phyloP scores from a whole-genome alignment of 768 basidiomycete species.

The Stropharia rugosoannulata region DNA sequence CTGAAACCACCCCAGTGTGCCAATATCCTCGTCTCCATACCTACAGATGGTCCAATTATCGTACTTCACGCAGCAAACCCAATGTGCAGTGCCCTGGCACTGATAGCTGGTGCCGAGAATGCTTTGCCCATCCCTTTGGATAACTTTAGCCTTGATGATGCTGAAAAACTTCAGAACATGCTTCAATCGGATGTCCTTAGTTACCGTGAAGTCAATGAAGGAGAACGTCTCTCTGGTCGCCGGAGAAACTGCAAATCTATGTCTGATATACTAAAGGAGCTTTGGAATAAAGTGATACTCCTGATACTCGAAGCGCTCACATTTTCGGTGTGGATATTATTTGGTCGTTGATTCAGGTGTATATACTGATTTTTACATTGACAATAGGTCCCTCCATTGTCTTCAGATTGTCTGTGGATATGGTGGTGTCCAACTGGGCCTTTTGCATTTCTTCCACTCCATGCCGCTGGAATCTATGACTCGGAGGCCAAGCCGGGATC shows the following conservation, averaged over 20 bases:
- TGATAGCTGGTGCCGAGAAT: not conserved
- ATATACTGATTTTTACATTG: too few relatives aligned
- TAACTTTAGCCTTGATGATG: not conserved
- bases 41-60: too few relatives aligned
- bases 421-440: constrained; percentile 18
- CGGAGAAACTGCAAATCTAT: not conserved
- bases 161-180: not conserved
- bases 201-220: too few relatives aligned
- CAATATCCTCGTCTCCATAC: not conserved
- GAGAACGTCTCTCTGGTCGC: not conserved
- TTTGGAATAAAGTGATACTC: not conserved
- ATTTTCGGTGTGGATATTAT: too few relatives aligned
- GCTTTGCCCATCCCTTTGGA: not conserved
- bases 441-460: constrained; percentile 20
- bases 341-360: too few relatives aligned
- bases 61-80: too few relatives aligned
- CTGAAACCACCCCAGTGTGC: not conserved
- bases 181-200: not conserved
- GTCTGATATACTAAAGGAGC: not conserved
- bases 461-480: constrained; percentile 20
- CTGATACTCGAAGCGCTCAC: not conserved
- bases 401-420: too few relatives aligned
- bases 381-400: too few relatives aligned
- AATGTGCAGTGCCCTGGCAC: not conserved
- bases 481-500: not conserved